These are phyloP conservation scores for Lagerstroemia speciosa DNA, from an alignment of 345 rosid genomes.

Conservation along the genomic window DNA sequence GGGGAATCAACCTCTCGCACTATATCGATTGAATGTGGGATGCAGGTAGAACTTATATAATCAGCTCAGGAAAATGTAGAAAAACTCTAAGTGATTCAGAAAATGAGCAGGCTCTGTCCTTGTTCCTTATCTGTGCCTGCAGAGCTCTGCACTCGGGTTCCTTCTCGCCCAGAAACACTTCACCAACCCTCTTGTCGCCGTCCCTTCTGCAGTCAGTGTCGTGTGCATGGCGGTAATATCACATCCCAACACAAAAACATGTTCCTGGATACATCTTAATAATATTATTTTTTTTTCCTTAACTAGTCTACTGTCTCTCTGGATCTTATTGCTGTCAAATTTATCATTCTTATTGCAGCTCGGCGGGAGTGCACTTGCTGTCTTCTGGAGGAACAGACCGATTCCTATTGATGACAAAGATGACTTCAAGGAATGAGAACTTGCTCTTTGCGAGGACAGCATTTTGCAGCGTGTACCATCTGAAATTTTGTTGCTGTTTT, in stretches of 20 bases:
- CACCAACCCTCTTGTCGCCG: constrained; percentile 86
- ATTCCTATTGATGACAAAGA: constrained; percentile 74
- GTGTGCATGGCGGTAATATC: constrained; percentile 92
- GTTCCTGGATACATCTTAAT: not conserved
- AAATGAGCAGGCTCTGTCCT: not conserved
- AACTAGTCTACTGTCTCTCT: not conserved
- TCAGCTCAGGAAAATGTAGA: not conserved
- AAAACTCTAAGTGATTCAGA: not conserved
- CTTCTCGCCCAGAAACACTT: constrained; percentile 93
- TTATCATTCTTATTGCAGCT: constrained; percentile 34
- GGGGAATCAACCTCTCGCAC: constrained; percentile 98
- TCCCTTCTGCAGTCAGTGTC: constrained; percentile 96
- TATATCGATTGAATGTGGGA: constrained; percentile 93
- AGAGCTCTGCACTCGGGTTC: constrained; percentile 97
- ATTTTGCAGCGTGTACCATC: not conserved
- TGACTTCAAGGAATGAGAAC: constrained; percentile 67
- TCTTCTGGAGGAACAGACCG: constrained; percentile 83
- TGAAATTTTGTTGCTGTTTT: not conserved
- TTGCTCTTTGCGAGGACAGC: not conserved
- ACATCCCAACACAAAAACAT: not conserved
- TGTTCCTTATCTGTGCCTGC: constrained; percentile 6
- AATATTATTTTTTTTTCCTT: not conserved
- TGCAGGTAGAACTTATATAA: constrained; percentile 50
- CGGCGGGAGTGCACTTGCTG: constrained; percentile 96
- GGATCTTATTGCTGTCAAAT: not conserved